Percentiles rank a stretch among this genome's conserved stretches.
These are phyloP conservation scores for Calocera cornea DNA, from an alignment of 768 basidiomycete species.

Conservation along the genomic window DNA sequence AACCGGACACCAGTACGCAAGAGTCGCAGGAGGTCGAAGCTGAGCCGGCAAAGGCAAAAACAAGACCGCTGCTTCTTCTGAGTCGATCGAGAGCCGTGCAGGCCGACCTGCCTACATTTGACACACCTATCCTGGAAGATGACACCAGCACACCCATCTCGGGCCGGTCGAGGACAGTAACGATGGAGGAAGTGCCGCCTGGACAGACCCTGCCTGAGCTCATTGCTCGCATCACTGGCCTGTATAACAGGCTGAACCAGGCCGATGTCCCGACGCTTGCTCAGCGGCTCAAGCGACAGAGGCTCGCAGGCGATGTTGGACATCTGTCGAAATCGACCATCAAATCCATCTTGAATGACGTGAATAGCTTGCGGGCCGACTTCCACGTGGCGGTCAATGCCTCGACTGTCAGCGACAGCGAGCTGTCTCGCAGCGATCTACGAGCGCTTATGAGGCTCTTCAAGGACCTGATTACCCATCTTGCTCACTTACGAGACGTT, in stretches of 20 bases:
- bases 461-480: conserved; percentile 69
- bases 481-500: conserved; percentile 65
- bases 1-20: not conserved
- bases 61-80: conserved; percentile 33
- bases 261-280: conserved; percentile 81
- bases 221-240: conserved; percentile 37
- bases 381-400: conserved; percentile 41
- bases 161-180: not conserved
- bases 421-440: conserved; percentile 67
- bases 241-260: conserved; percentile 51
- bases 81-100: conserved; percentile 56
- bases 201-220: conserved; percentile 23
- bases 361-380: conserved; percentile 49
- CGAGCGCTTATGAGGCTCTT: conserved; percentile 69
- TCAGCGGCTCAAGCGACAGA: conserved; percentile 79
- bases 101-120: conserved; percentile 36
- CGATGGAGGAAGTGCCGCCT: conserved; percentile 5
- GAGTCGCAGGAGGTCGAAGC: conserved; percentile 7
- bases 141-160: not conserved
- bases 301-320: conserved; percentile 67
- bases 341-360: conserved; percentile 56
- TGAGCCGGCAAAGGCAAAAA: conserved; percentile 16
- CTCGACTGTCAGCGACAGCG: conserved; percentile 51
- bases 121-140: not conserved
- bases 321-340: conserved; percentile 78